Percentiles rank a stretch among this genome's conserved stretches.
These are phyloP conservation scores for Geoglossum glabrum DNA, from an alignment of 495 filamentous ascomycete genomes.

Conservation along the genomic window DNA sequence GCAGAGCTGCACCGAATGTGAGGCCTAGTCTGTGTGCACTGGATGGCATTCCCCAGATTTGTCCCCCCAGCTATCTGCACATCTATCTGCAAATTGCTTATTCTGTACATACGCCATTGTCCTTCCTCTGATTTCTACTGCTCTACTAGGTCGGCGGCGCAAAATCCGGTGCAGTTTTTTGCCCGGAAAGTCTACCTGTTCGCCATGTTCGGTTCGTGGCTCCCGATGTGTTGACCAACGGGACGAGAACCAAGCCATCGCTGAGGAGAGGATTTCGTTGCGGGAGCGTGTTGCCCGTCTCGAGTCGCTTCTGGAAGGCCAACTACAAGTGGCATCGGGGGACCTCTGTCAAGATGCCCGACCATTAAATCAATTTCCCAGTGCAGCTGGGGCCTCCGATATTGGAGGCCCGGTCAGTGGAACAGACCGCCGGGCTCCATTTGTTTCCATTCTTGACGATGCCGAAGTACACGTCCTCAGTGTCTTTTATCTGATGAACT, in stretches of 20 bases:
- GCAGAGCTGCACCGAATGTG: constrained; percentile 5
- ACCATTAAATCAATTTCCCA: background rate
- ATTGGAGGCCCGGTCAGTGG: background rate
- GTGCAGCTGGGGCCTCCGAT: background rate
- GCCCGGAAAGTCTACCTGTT: background rate
- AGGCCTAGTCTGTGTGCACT: too few relatives aligned
- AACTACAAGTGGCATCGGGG: background rate
- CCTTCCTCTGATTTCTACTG: background rate
- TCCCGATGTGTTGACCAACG: background rate
- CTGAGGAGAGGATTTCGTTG: background rate
- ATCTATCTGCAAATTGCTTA: too few relatives aligned
- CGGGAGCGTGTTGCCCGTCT: constrained; percentile 3
- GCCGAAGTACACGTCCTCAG: background rate
- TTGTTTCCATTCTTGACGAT: background rate
- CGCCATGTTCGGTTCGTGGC: constrained; percentile 1
- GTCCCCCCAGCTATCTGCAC: too few relatives aligned
- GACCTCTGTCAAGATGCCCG: background rate
- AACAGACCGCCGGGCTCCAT: background rate
- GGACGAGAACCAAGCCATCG: background rate
- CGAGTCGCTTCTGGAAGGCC: background rate
- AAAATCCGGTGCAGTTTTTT: background rate
- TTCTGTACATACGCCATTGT: background rate
- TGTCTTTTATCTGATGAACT: too few relatives aligned
- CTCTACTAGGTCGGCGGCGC: background rate
- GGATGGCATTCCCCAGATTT: too few relatives aligned